Evolutionary conservation across 202 grass and related monocot genomes (phyloP), one percentile per base, ranked within the genome.

Genomic region (Panicum virgatum): DNA sequence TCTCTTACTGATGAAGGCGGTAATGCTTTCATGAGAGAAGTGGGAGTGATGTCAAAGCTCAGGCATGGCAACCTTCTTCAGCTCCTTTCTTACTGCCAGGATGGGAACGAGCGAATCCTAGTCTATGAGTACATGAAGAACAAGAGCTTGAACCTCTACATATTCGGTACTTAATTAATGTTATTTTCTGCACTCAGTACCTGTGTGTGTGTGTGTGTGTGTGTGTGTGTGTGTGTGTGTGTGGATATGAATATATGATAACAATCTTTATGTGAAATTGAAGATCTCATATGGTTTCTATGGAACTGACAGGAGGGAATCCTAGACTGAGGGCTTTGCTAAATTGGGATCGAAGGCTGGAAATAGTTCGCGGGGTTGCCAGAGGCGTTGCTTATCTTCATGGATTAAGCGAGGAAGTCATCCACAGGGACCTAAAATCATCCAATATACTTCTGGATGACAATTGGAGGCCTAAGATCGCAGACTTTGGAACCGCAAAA

Each of bases 381-480:
- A 10, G 42, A 23, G 84, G 84, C 0, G 12, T 86, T 9, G 51
- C 64, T 1, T 76, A 81, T 20, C 84, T 86, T 75, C 84, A 86
- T 20, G 70, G 18, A 2, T 14, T 39, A 12, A 71, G 72, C 1
- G 20, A 53, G 5, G 25, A 18, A 67, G 52, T 81, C 0, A 61
- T 52, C 1, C 84, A 86, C 52, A 80, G 84, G 38, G 84, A 86
- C 58, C 69, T 86, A 2, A 86, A 86, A 12, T 69, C 70, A 0
- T 10, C 29, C 10, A 86, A 86, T 9, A 75, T 86, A n/a, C 84
- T 86, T 15, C 7, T 86, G 1, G 62, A 86, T 18, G 72, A 82
- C 40, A 14, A 50, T 0, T 81, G 15, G 71, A 23, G 66, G 30
- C 42, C 84, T 0, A 86, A 86, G 63, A 69, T 86, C 0, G 69